Evolutionary conservation across 306 rosid species (phyloP), one percentile per base, ranked within the genome.

Genomic region (Carpinus viminea): DNA sequence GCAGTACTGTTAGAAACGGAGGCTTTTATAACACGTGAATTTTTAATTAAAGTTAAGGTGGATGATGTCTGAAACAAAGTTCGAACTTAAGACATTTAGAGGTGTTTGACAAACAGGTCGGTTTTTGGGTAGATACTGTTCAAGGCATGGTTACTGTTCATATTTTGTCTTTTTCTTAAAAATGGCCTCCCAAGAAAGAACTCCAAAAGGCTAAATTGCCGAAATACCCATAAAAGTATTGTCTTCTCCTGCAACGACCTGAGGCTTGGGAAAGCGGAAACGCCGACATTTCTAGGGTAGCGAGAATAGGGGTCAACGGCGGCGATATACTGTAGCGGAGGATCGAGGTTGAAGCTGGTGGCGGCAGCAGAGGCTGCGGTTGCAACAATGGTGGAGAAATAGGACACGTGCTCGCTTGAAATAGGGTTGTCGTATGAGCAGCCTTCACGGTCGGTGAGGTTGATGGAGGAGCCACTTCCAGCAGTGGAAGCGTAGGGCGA

Each of bases 341-440:
- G 84, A 61, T 86, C 26, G 7, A 83, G 69, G 28, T 79, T 88
- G 26, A 81, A 85, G 61, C 76, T 85, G 71, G 0, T 15, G 78
- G 79, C 71, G 20, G 59, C 81, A 75, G 72, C 82, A 64, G 78
- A 57, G 74, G 74, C 55, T 3, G 69, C 31, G 59, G 77, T 59
- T 56, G 85, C 81, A 36, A 78, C 74, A 31, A 77, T 70, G 80
- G 96, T 96, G 99, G 99, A 96, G 99, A 96, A 96, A 93, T 98
- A 96, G 98, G 99, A 89, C 99, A 96, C 98, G 99, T 96, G 99
- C 99, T 93, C 97, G 75, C 76, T 96, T 15, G 86, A 60, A 36
- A 53, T 54, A 20, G 78, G 86, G 84, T 81, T 85, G 45, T 85
- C 89, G 55, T 72, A 87, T 24, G 92, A 84, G 74, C 92, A 82